Evolutionary conservation across 2,329 filamentous ascomycete species (phyloP), one percentile per base, ranked within the genome.

Genomic region (Ophiostoma sp.): DNA sequence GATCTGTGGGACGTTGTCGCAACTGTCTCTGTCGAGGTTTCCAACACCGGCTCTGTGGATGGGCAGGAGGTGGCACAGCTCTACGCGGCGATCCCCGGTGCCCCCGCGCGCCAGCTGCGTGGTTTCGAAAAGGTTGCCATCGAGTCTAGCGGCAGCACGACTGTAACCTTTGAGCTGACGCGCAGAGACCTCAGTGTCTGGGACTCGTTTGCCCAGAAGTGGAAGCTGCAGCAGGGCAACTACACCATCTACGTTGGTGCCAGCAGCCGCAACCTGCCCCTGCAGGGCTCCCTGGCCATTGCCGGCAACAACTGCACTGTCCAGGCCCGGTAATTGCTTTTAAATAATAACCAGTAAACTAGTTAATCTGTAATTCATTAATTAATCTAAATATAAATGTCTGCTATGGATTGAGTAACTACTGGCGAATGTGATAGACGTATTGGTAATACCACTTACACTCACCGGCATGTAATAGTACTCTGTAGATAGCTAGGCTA

Each of bases 171-270:
- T 70, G 76, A 80, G 35, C 76, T 91, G 48, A 89, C 83, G 20
- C 81, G 89, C 57, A 83, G 88, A 71, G 89, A 91, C 75, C 75
- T 91, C 67, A 90, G 88, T 77, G 81, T 87, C 39, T 91, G 89
- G 89, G 87, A 90, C 76, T 82, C 84, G 4, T 79, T 77, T 1
- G 81, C 81, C 44, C 87, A 90, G 79, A 84, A 85, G 74, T 91
- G 89, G 89, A 80, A 79, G 33, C 74, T 87, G 67, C 80, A 79
- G 69, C 75, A 74, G 13, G 83, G 82, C 0, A 74, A 73, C 2
- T 84, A 84, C 72, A 70, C 71, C 0, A 72, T 84, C 3, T 79
- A 74, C 67, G 79, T 84, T 1, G 83, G 83, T 0, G 76, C 77
- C 0, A 84, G 81, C 72, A 84, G 82, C 74, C 78, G 80, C 17